These are phyloP conservation scores for Ceratocystis destructans DNA, from an alignment of 2,329 filamentous ascomycete genomes.

Conservation along the genomic window DNA sequence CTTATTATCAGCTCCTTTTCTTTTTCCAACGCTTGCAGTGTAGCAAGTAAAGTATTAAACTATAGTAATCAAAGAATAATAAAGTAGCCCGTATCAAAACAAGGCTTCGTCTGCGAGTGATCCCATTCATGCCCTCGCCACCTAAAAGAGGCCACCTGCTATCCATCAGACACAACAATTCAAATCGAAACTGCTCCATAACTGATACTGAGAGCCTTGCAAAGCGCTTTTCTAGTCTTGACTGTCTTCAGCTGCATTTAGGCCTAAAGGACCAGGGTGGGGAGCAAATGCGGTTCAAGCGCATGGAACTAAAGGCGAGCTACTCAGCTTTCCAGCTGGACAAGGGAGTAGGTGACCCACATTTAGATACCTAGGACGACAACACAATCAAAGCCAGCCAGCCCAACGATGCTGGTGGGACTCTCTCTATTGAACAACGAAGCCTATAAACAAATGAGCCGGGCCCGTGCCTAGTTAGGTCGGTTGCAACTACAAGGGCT, in stretches of 20 bases:
- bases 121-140: slow-evolving; percentile 2
- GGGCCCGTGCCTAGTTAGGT: too few species aligned
- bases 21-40: too few species aligned
- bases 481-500: too few species aligned
- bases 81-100: not conserved
- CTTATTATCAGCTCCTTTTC: too few species aligned
- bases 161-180: not conserved
- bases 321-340: slow-evolving; percentile 17
- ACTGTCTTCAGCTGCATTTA: not conserved
- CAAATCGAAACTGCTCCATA: not conserved
- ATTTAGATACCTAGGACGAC: too few species aligned
- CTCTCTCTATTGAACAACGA: too few species aligned
- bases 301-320: slow-evolving; percentile 14
- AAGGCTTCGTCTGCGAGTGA: not conserved
- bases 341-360: slow-evolving; percentile 6
- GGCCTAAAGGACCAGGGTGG: not conserved
- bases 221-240: too few species aligned
- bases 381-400: too few species aligned
- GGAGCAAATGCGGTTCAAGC: slow-evolving; percentile 5
- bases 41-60: not conserved
- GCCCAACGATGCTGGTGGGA: too few species aligned
- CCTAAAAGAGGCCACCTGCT: slow-evolving; percentile 10
- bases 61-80: not conserved
- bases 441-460: too few species aligned
- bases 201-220: too few species aligned